phyloP scores from a whole-genome alignment of 1,284 basidiomycete genomes.

The Stygiomarasmius scandens region DNA sequence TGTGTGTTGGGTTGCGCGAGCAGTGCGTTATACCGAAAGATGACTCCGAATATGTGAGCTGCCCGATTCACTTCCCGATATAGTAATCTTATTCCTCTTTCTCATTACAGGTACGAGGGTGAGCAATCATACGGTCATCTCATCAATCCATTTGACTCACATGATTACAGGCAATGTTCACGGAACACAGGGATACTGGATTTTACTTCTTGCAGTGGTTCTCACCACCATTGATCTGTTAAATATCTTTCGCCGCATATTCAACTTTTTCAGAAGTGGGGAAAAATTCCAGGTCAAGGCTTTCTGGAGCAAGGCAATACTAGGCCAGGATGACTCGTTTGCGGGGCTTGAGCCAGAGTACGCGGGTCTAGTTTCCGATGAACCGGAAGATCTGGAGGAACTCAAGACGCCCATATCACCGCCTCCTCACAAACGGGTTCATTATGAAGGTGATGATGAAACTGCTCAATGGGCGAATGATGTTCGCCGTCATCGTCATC shows the following conservation, averaged over 20 bases:
- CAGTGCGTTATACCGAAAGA: constrained; percentile 68
- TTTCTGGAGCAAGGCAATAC: constrained; percentile 60
- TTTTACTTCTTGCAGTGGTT: constrained; percentile 56
- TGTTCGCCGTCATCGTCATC: constrained; percentile 42
- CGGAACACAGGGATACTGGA: constrained; percentile 61
- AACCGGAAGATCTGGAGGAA: constrained; percentile 54
- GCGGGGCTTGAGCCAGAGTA: constrained; percentile 45
- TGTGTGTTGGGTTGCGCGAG: constrained; percentile 61
- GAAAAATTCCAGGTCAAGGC: constrained; percentile 47
- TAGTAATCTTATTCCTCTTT: constrained; percentile 13
- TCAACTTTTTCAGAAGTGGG: constrained; percentile 46
- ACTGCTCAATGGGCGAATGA: constrained; percentile 51
- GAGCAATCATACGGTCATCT: constrained; percentile 24
- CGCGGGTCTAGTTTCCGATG: constrained; percentile 54
- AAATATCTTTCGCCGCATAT: constrained; percentile 48
- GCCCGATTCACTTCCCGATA: constrained; percentile 17
- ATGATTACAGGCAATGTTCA: constrained; percentile 50
- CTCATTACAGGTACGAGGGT: constrained; percentile 64
- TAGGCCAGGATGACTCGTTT: constrained; percentile 41
- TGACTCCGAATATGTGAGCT: constrained; percentile 79
- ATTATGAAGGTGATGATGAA: constrained; percentile 22
- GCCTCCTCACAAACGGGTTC: constrained; percentile 28
- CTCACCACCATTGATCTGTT: constrained; percentile 63
- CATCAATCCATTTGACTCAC: neutral
- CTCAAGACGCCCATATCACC: constrained; percentile 25